A percentile compares a stretch with the other conserved stretches of the same genome.
These are phyloP conservation scores for Ustilago bromivora DNA, from an alignment of 1,284 basidiomycete species.

Conservation along the genomic window DNA sequence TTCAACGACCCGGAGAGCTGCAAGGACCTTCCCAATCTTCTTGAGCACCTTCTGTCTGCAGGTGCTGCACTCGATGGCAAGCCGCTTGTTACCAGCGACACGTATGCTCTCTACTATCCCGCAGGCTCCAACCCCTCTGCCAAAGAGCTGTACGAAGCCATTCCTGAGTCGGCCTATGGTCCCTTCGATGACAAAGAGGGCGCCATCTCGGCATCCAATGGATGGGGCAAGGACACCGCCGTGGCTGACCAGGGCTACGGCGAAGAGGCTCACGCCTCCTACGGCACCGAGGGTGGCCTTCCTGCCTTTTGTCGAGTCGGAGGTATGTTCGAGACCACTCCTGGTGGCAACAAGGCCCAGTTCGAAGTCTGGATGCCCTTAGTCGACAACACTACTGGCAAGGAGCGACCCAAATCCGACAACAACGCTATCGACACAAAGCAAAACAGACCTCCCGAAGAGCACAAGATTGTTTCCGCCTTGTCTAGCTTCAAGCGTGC, in stretches of 20 bases:
- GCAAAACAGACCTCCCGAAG: background rate
- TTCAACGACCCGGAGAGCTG: conserved; percentile 20
- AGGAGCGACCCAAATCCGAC: background rate
- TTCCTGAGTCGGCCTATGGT: conserved; percentile 25
- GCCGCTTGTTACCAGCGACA: conserved; percentile 11
- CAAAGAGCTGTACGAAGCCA: conserved; percentile 27
- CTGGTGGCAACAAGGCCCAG: conserved; percentile 20
- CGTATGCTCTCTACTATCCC: conserved; percentile 25
- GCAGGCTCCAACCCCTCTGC: conserved; percentile 39
- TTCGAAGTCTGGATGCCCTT: conserved; percentile 55
- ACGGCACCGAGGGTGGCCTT: conserved; percentile 26
- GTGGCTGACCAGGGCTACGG: conserved; percentile 47
- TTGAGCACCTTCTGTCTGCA: conserved; percentile 24
- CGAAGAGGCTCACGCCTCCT: conserved; percentile 8
- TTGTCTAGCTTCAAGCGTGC: conserved; percentile 25
- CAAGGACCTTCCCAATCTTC: conserved; percentile 20
- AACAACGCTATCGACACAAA: background rate
- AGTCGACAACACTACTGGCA: conserved; percentile 5
- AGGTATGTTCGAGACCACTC: conserved; percentile 33
- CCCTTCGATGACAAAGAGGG: conserved; percentile 30
- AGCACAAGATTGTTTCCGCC: background rate
- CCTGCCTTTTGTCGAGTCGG: conserved; percentile 57
- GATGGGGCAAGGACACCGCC: conserved; percentile 30
- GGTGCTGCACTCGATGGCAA: conserved; percentile 8
- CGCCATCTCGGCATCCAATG: conserved; percentile 25